Conservation (phyloP, 495 filamentous ascomycete genomes). For the Tuber microsphaerosporum region DNA sequence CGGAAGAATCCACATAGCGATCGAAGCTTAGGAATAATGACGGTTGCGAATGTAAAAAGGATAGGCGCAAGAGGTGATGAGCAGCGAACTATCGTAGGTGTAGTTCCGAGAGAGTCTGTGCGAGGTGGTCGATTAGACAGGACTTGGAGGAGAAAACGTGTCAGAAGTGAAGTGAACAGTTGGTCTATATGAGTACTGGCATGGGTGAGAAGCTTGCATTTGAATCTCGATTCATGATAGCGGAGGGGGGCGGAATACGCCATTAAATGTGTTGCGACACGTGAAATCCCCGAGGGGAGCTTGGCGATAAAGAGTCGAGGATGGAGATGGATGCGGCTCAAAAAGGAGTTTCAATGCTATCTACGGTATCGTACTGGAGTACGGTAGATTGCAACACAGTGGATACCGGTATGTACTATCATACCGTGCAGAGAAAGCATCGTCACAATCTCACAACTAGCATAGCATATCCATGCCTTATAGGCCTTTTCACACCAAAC, state of each 20-base stretch:
- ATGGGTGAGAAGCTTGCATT: neutral
- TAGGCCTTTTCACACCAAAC: neutral
- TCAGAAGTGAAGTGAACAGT: neutral
- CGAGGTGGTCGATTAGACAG: neutral
- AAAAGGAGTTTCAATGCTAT: neutral
- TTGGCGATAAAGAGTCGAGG: neutral
- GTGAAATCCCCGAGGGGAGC: neutral
- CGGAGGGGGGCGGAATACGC: neutral
- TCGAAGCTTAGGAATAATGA: neutral
- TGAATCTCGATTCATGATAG: neutral
- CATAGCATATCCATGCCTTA: neutral
- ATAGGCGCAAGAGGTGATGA: neutral
- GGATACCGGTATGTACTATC: neutral
- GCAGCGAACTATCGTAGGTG: neutral
- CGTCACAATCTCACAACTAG: neutral
- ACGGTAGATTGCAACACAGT: neutral
- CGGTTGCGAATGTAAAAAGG: conserved; percentile 22
- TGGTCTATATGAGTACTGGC: neutral
- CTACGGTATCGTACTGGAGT: neutral
- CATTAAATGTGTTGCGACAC: neutral
- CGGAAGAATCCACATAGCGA: conserved; percentile 79
- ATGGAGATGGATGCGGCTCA: neutral
- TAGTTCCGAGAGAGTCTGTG: neutral
- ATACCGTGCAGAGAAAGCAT: neutral
- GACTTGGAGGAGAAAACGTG: neutral